Evolutionary conservation across 495 filamentous ascomycete species (phyloP), one percentile per base, ranked within the genome.

Genomic region (Tuber melanosporum): DNA sequence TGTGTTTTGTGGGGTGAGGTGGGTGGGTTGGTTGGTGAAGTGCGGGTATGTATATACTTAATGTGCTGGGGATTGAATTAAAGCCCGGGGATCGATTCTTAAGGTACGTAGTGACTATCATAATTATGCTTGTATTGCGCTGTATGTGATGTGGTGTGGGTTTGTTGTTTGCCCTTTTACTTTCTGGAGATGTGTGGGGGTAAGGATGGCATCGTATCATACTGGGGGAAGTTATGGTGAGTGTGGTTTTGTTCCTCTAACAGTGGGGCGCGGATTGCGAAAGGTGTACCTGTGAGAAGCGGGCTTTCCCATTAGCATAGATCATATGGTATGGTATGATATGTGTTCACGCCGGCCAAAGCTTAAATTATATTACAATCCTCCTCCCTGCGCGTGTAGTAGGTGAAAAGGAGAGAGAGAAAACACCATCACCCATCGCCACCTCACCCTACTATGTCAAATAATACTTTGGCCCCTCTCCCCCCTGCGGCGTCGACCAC

Each of bases 401-500:
- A n/a, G 22, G 10, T 2, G 7, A 52, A 57, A 57, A 4, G 12
- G 19, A 47, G 46, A 9, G 6, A 52, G n/a, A 12, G 0, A 3
- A 32, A 62, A 8, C 22, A 9, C 9, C 49, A 26, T 57, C 49
- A 57, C 49, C 10, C 49, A 75, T 14, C 32, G n/a, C 14, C 44
- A 20, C 4, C 71, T 41, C 43, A 39, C 20, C 49, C 70, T 62
- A 72, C 82, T 83, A 97, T 42, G 95, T 98, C 91, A 96, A 91
- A 82, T 92, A 91, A 84, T 99, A 99, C 84, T 98, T 98, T 7
- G 95, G 95, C 2, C 95, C 95, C 85, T 97, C 95, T 39, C 95
- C 95, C 74, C 96, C 95, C 84, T 97, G 93, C 36, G 95, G 95
- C 6, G 94, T 94, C 74, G 92, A 89, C 94, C 94, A 97, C 85